Base-by-base conservation (phyloP, 2,329 filamentous ascomycete genomes). In the Fusarium humuli region DNA sequence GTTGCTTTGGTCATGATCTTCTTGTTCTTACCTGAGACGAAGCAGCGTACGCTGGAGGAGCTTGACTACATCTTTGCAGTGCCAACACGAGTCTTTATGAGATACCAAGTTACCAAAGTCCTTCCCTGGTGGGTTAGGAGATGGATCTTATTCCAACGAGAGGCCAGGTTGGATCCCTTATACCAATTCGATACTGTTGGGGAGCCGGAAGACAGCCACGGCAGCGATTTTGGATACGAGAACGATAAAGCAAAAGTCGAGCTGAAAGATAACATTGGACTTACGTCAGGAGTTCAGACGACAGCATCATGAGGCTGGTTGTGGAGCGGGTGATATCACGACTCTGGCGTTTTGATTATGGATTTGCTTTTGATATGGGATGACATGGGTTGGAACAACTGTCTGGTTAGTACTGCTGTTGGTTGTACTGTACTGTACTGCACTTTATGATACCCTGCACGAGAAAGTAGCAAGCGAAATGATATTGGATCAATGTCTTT, bases 1-100 rank as follows among this genome's bases (percentile, higher is more conserved):
- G 67, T 87, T 1, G 87, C 86, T 0, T 80, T 89, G 23, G 59
- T 84, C 37, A 82, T 89, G 79, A 88, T 89, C 44, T 88, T 88
- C 76, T 78, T 88, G 25, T 84, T 82, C 73, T 79, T 89, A 5
- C 86, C 86, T 1, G 88, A 90, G 76, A 90, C 88, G 14, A 90
- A 90, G 77, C 86, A 85, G 72, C 80, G 82, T 23, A 84, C 82
- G 4, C 78, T 86, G 14, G 84, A 85, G 69, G 84, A 86, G 77
- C 79, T 92, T 37, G 89, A 92, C 71, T 86, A 86, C 61, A 84
- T 88, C 54, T 88, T 87, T 73, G 87, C 86, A 7, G 87, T 91
- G 6, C 87, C 88, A 3, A 89, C 86, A 9, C 79, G 83, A 23
- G 83, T 81, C 53, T 88, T 88, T 72, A 84, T 86, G 75, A 80